A percentile compares a stretch with the other conserved stretches of the same genome.
Evolutionary conservation across 345 rosid genomes (phyloP).

Genomic region (Populus nigra): DNA sequence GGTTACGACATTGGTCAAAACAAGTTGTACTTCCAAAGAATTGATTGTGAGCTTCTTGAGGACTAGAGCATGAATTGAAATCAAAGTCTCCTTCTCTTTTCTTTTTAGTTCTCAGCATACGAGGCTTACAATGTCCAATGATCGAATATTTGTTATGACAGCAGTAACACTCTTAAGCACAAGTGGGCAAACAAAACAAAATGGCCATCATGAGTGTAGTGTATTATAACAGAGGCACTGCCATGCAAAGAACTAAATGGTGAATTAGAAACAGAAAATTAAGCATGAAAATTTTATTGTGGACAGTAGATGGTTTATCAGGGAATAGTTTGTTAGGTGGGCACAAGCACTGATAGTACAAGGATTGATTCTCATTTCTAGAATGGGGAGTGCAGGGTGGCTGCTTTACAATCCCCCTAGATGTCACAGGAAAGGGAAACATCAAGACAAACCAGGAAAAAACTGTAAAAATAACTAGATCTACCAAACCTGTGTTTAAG

Average conservation of each 20-base stretch:
- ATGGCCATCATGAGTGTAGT: no score
- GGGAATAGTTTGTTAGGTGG: not conserved
- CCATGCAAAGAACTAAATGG: not conserved
- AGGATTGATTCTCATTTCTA: conserved; percentile 11
- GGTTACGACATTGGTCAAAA: not conserved
- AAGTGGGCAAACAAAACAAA: no score
- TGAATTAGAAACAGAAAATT: not conserved
- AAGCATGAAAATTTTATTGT: not conserved
- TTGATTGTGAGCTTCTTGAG: conserved; percentile 15
- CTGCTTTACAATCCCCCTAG: conserved; percentile 4
- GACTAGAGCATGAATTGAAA: not conserved
- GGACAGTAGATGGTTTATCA: not conserved
- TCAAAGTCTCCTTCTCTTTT: not conserved
- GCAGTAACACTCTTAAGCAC: no score
- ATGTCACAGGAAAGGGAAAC: conserved; percentile 8
- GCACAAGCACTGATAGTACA: conserved; percentile 3
- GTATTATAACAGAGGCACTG: not conserved
- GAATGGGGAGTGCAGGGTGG: not conserved
- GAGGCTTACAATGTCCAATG: not conserved
- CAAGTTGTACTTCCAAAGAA: conserved; percentile 9
- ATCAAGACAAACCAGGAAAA: not conserved
- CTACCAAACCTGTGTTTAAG: conserved; percentile 22
- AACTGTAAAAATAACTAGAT: not conserved
- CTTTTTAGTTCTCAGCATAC: not conserved
- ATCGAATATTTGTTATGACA: not conserved